Base-by-base conservation (phyloP, 768 basidiomycete species). In the Xerocomellus intermedius region DNA sequence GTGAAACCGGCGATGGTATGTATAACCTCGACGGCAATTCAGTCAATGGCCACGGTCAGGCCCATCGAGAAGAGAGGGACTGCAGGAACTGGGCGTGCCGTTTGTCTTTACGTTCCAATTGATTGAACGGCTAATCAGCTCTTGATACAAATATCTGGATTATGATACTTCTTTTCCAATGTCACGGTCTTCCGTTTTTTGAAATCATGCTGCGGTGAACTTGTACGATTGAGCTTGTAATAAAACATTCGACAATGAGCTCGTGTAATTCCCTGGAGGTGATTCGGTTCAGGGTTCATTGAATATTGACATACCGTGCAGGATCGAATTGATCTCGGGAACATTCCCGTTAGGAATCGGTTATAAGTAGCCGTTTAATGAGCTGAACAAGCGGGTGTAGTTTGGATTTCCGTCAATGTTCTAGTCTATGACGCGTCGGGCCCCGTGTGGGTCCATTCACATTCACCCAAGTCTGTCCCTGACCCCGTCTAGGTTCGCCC, bases 81-180 rank as follows among this genome's bases (percentile, higher is more conserved):
- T 55, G 56, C 81, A 77, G 64, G 74, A 75, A 73, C 85, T 87
- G 85, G 86, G 86, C 86, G 85, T 87, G 84, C 79, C 82, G 79
- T 81, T 78, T 74, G 68, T 79, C 78, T 65, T 64, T 56, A 64
- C 30, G 26, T 43, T 62, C 57, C 65, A 60, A 80, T 70, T 71
- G 83, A 75, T 77, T 65, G 73, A 66, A 76, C 77, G 86, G 84
- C 78, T 82, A 87, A 88, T 88, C 86, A 86, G 85, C 74, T 78
- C 75, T 74, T 79, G 82, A 69, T 72, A 86, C 81, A 69, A 52
- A 37, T 36, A 21, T 45, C 16, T 38, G 33, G 32, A 58, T n/a
- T n/a, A n/a, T 56, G 6, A 16, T 54, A 16, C 24, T 10, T 24
- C 39, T 22, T 43, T 46, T 22, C 30, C 14, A 17, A 17, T 44